Evolutionary conservation across 23 red algal species (phyloP).

Genomic region (Gracilaria caudata): DNA sequence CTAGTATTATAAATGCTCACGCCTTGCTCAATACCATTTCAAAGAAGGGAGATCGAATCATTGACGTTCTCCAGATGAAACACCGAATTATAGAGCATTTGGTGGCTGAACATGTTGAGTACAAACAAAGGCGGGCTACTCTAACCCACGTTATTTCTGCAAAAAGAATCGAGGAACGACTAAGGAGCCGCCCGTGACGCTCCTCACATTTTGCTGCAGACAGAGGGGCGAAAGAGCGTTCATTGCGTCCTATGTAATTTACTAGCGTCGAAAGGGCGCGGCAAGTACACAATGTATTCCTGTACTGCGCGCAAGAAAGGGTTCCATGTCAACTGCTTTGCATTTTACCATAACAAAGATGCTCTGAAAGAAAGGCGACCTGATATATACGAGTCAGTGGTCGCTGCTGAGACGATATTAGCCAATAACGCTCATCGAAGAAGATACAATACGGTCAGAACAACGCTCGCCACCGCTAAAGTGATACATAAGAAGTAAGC

Average conservation of each 20-base stretch:
- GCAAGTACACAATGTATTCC: conserved; percentile 14
- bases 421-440: neutral
- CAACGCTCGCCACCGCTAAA: neutral
- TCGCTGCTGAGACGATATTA: neutral
- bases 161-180: neutral
- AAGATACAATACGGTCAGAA: neutral
- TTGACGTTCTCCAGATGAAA: conserved; percentile 9
- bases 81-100: neutral
- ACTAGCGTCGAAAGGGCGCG: neutral
- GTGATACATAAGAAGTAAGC: neutral
- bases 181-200: neutral
- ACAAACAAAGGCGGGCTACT: conserved; percentile 7
- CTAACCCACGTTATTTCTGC: neutral
- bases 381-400: conserved; percentile 1
- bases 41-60: neutral
- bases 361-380: neutral
- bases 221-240: neutral
- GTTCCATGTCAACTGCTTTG: conserved; percentile 38
- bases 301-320: neutral
- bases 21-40: neutral
- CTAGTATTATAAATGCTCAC: conserved; percentile 29
- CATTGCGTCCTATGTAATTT: neutral
- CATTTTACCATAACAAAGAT: conserved; percentile 8
- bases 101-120: neutral
- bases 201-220: neutral